These are phyloP conservation scores for Coleophoma cylindrospora DNA, from an alignment of 2,329 filamentous ascomycete genomes.

Conservation along the genomic window DNA sequence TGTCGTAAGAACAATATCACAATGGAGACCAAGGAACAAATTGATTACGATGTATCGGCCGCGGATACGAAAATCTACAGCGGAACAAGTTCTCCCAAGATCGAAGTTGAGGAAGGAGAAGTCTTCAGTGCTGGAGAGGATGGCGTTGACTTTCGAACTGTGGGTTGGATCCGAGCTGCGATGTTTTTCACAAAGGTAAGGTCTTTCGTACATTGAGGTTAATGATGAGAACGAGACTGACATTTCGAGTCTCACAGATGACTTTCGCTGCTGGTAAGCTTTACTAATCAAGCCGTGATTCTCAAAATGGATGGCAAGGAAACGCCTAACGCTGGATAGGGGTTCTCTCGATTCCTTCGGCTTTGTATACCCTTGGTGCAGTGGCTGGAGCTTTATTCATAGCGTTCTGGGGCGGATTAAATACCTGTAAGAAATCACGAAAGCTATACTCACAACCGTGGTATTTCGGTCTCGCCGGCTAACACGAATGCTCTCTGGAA, in stretches of 20 bases:
- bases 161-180: slow-evolving; percentile 39
- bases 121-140: slow-evolving; percentile 35
- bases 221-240: not conserved
- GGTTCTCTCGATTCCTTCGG: slow-evolving; percentile 1
- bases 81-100: not conserved
- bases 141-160: slow-evolving; percentile 38
- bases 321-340: not conserved
- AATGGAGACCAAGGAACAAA: too few species aligned
- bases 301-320: not conserved
- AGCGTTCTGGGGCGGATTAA: slow-evolving; percentile 27
- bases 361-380: slow-evolving; percentile 33
- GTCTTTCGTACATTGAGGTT: not conserved
- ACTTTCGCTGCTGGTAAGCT: not conserved
- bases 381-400: slow-evolving; percentile 34
- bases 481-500: not conserved
- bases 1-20: too few species aligned
- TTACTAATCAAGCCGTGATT: not conserved
- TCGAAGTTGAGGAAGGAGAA: slow-evolving; percentile 16
- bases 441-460: slow-evolving; percentile 14
- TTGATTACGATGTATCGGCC: not conserved
- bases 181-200: slow-evolving; percentile 36
- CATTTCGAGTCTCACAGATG: not conserved
- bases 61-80: not conserved
- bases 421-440: slow-evolving; percentile 17
- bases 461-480: not conserved